phyloP scores from a whole-genome alignment of 768 basidiomycete species.

The Rhodosporidiobolus sp. region DNA sequence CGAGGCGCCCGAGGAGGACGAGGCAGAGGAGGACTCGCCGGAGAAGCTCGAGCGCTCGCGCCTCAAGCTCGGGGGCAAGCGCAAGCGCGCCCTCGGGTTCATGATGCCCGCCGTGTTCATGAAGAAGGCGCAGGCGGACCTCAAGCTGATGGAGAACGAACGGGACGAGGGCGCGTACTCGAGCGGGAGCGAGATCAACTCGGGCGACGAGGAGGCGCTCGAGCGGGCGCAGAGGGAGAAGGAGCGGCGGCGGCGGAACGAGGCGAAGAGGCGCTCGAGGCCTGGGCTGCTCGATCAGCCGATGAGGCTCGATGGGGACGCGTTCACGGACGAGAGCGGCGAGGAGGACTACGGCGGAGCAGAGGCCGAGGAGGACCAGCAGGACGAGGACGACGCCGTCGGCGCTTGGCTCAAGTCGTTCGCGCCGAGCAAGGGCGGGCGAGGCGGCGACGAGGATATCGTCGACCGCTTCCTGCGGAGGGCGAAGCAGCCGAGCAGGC shows the following conservation, averaged over 20 bases:
- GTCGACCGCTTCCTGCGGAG: constrained; percentile 40
- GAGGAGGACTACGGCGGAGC: constrained; percentile 5
- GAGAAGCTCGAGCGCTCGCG: not conserved
- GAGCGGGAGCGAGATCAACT: constrained; percentile 25
- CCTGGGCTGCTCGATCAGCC: constrained; percentile 19
- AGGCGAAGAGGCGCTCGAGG: constrained; percentile 6
- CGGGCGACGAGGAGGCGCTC: constrained; percentile 33
- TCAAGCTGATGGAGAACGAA: constrained; percentile 41
- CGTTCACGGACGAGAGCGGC: constrained; percentile 26
- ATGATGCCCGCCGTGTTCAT: constrained; percentile 44
- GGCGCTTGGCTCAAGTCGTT: constrained; percentile 30
- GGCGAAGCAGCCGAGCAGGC: constrained; percentile 9
- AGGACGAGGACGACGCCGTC: constrained; percentile 35
- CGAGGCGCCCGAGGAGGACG: constrained; percentile 15
- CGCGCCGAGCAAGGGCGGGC: constrained; percentile 8
- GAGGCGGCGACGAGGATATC: constrained; percentile 23
- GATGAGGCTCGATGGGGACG: constrained; percentile 26
- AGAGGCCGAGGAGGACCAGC: not conserved
- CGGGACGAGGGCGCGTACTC: constrained; percentile 4
- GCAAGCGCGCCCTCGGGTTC: constrained; percentile 19
- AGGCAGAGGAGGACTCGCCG: not conserved
- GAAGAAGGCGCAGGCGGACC: constrained; percentile 41
- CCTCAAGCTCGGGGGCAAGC: constrained; percentile 23
- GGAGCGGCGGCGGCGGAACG: not conserved
- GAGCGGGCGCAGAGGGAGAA: not conserved